Evolutionary conservation across 768 basidiomycete species (phyloP).

Genomic region (Saitozyma podzolica): DNA sequence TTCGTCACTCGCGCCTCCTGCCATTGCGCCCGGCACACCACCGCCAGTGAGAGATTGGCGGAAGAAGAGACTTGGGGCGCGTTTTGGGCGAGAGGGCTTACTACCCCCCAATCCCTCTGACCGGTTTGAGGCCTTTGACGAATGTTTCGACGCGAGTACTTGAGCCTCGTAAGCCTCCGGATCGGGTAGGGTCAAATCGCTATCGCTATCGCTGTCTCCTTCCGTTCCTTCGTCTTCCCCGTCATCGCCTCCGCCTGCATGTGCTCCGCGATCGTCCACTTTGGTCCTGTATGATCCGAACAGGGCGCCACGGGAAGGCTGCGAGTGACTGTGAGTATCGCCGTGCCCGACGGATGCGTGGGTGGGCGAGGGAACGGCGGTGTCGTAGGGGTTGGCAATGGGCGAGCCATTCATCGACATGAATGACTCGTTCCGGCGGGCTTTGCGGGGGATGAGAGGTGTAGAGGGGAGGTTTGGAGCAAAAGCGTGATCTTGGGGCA

Average conservation of each 20-base stretch:
- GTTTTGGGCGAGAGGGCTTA: conserved; percentile 14
- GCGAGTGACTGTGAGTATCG: neutral
- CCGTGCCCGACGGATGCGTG: neutral
- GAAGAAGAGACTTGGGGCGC: conserved; percentile 46
- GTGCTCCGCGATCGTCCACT: conserved; percentile 36
- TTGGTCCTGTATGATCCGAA: neutral
- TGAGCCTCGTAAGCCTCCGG: conserved; percentile 36
- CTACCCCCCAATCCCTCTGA: conserved; percentile 1
- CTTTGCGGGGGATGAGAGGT: conserved; percentile 62
- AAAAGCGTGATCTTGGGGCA: conserved; percentile 56
- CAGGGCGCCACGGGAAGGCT: neutral
- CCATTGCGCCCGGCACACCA: neutral
- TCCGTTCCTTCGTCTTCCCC: conserved; percentile 12
- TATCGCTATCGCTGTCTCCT: conserved; percentile 11
- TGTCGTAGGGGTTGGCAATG: conserved; percentile 65
- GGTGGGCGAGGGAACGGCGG: conserved; percentile 1
- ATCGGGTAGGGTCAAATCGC: conserved; percentile 46
- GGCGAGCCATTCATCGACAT: conserved; percentile 81
- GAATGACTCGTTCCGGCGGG: conserved; percentile 73
- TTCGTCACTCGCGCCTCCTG: neutral
- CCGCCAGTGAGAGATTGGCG: conserved; percentile 29
- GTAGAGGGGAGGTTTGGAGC: conserved; percentile 64
- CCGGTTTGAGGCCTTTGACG: neutral
- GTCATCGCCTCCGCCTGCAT: conserved; percentile 12
- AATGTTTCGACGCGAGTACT: conserved; percentile 19